These are phyloP conservation scores for Penstemon barbatus DNA, from an alignment of 257 asterid genomes.

Conservation along the genomic window DNA sequence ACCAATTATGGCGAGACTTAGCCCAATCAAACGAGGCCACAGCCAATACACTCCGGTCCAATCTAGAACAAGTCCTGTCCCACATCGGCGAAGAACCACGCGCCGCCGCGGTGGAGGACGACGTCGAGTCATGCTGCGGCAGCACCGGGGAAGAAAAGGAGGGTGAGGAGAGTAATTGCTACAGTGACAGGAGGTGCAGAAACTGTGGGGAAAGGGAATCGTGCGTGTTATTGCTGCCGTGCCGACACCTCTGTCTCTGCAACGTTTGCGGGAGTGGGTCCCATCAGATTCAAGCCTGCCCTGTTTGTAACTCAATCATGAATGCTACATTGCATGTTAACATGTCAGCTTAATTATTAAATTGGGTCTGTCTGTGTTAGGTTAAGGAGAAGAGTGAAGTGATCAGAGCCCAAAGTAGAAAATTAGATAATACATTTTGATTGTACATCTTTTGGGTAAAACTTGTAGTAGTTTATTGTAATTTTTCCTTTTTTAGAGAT, in stretches of 20 bases:
- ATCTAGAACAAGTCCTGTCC: conserved; percentile 51
- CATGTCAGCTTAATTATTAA: conserved; percentile 33
- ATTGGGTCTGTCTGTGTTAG: neutral
- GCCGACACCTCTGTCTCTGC: conserved; percentile 74
- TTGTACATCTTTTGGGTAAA: conserved; percentile 23
- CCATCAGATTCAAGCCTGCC: conserved; percentile 48
- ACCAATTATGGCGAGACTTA: conserved; percentile 60
- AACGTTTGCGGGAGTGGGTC: conserved; percentile 49
- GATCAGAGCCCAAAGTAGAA: neutral
- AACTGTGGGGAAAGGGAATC: conserved; percentile 58
- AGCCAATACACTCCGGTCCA: conserved; percentile 51
- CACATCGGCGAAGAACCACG: conserved; percentile 33
- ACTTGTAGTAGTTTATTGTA: neutral
- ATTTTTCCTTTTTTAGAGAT: no score
- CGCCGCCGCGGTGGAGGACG: conserved; percentile 41
- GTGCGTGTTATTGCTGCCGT: conserved; percentile 63
- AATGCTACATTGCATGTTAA: conserved; percentile 67
- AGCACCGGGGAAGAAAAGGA: conserved; percentile 33
- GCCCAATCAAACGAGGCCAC: conserved; percentile 70
- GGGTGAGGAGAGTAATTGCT: neutral
- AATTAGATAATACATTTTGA: neutral
- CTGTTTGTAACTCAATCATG: conserved; percentile 53
- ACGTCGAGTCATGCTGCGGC: conserved; percentile 64
- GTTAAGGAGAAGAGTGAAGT: neutral
- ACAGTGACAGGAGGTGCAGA: conserved; percentile 39